Base-by-base conservation (phyloP, 108 stramenopile species). In the Craspedostauros australis region DNA sequence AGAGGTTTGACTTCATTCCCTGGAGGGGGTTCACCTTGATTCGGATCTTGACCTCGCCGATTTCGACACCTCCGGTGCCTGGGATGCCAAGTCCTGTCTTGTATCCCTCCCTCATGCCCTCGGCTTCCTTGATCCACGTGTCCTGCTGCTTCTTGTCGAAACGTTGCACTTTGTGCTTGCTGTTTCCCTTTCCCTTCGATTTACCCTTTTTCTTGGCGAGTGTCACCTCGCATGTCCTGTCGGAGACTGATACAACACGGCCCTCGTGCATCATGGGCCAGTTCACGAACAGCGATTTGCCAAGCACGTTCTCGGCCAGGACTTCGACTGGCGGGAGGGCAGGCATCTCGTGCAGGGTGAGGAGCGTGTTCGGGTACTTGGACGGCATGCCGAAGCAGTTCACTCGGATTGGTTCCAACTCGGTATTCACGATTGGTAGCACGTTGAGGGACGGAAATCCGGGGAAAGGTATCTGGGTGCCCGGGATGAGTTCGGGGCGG, bases 191-290 rank as follows among this genome's bases (percentile, higher is more conserved):
- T n/a, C n/a, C n/a, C n/a, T n/a, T n/a, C n/a, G n/a, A n/a, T n/a
- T n/a, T n/a, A n/a, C n/a, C n/a, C n/a, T n/a, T n/a, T n/a, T n/a
- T n/a, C 19, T 83, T 70, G n/a, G 60, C 34, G 28, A 81, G 38
- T 4, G 79, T 68, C 41, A 89, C 77, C 60, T 88, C 84, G 44
- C 67, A 70, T 18, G 37, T 64, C 8, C 56, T 59, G 70, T 94
- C 88, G 8, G 85, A 83, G 31, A 98, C 72, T 4, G 87, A 95
- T 37, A 90, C 81, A 24, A 95, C 86, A 60, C 83, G 89, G 5
- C 88, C 95, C 76, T 96, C 95, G 60, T 96, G 95, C 94, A 96
- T 95, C 84, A 94, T 93, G 4, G 97, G 97, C 94, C 95, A 98
- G 70, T 96, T 95, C 30, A 95, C 78, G 61, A 85, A 98, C 23